phyloP scores from a whole-genome alignment of 2,329 filamentous ascomycete species.

The Gnomoniopsis sp. region DNA sequence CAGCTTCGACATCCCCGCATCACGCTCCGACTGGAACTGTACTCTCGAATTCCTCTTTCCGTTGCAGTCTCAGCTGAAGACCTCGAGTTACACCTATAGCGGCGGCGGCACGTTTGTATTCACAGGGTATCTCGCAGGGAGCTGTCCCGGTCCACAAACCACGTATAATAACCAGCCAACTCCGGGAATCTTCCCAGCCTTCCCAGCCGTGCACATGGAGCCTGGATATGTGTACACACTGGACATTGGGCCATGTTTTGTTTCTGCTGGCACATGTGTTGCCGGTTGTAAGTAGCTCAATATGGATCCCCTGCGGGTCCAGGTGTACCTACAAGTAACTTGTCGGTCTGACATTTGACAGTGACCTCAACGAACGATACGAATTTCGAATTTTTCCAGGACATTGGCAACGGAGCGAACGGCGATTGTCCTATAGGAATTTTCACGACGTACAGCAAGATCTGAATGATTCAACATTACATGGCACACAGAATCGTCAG shows the following conservation, averaged over 20 bases:
- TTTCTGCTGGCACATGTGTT: conserved; percentile 27
- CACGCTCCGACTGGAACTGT: conserved; percentile 38
- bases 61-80: conserved; percentile 27
- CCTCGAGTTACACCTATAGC: conserved; percentile 31
- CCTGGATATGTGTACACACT: conserved; percentile 30
- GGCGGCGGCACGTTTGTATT: conserved; percentile 35
- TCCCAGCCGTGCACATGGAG: conserved; percentile 30
- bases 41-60: conserved; percentile 46
- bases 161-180: conserved; percentile 29
- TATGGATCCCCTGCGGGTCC: too few relatives aligned
- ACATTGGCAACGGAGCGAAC: conserved; percentile 8
- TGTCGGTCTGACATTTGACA: not conserved
- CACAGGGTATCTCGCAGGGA: conserved; percentile 25
- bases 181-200: conserved; percentile 24
- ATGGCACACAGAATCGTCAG: not conserved
- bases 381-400: conserved; percentile 28
- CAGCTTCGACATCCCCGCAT: conserved; percentile 41
- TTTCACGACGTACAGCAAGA: conserved; percentile 10
- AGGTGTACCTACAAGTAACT: not conserved
- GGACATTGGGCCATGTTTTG: conserved; percentile 29
- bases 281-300: conserved; percentile 20
- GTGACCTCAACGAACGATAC: conserved; percentile 30
- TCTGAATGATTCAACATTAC: not conserved
- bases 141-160: conserved; percentile 26
- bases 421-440: conserved; percentile 7